Base-by-base conservation (phyloP, 2,329 filamentous ascomycete species). In the Clarireedia homoeocarpa region DNA sequence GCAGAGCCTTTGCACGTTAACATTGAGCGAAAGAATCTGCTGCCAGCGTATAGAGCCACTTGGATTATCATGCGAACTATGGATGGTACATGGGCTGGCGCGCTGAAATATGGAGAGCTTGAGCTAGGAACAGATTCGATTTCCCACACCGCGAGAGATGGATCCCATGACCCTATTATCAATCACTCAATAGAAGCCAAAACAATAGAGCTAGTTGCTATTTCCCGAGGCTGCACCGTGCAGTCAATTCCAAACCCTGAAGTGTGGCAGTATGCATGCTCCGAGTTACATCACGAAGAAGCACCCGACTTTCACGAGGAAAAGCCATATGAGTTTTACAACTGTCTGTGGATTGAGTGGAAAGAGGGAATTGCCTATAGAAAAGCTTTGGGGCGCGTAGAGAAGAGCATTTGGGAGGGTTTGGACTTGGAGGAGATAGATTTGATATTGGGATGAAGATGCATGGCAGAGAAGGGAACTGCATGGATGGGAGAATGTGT, bases 271-370 rank as follows among this genome's bases (percentile, higher is more conserved):
- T 42, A 20, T 9, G n/a, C n/a, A 3, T 36, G 9, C 15, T 14
- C 26, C 12, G n/a, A 17, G 27, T 10, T 17, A 5, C 2, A n/a
- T 3, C 34, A 50, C n/a, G 15, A 51, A 9, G 20, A 51, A 39
- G 24, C 7, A n/a, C 36, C 39, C 14, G 5, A 46, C 9, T 10
- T n/a, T 12, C 5, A 15, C 2, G 7, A 15, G 2, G 15, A 15
- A 14, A 44, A 36, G 3, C 20, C 27, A 14, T 56, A 59, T 20
- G 55, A 59, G 34, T 59, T 57, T 17, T 58, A 55, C 23, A 60
- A 60, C 46, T 51, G 55, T n/a, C 51, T 61, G 17, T 59, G 53
- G 58, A 30, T 61, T 56, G 55, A 58, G 34, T 56, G 52, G 52
- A 34, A 44, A n/a, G 48, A 57, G n/a, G 56, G 57, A 6, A 53